phyloP scores from a whole-genome alignment of 2,329 filamentous ascomycete species.

The Fusarium mexicanum region DNA sequence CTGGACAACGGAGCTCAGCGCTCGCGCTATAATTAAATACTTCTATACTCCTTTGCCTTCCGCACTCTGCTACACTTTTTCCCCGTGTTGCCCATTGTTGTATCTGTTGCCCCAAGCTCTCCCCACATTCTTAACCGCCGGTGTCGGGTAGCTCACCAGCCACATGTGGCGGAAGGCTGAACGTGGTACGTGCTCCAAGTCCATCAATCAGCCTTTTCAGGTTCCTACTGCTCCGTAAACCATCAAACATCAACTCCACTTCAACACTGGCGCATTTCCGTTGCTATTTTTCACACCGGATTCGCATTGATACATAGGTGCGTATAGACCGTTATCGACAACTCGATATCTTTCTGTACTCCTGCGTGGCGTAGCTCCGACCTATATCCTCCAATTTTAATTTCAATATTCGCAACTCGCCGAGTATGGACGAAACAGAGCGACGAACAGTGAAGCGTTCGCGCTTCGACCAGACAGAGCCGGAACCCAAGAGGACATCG shows the following conservation, averaged over 20 bases:
- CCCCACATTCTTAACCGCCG: constrained; percentile 5
- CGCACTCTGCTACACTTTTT: background rate
- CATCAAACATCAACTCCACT: constrained; percentile 28
- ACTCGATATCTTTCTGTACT: background rate
- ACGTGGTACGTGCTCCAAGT: constrained; percentile 17
- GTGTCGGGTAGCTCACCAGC: constrained; percentile 19
- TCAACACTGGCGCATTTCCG: constrained; percentile 22
- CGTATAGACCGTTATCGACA: background rate
- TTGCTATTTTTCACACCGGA: constrained; percentile 22
- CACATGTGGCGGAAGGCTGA: constrained; percentile 32
- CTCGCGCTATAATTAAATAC: background rate
- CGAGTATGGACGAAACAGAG: constrained; percentile 76
- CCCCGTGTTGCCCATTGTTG: background rate
- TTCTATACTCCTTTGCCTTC: background rate
- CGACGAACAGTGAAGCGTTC: constrained; percentile 81
- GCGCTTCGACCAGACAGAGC: constrained; percentile 92
- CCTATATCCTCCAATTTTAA: background rate
- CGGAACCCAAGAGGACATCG: constrained; percentile 78
- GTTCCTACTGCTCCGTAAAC: constrained; percentile 11
- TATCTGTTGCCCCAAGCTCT: background rate
- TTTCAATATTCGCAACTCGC: constrained; percentile 7
- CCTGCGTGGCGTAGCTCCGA: background rate
- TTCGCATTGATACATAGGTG: background rate
- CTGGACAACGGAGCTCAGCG: background rate
- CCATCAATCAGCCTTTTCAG: constrained; percentile 29